Evolutionary conservation across 805 yeast genomes (phyloP).

Genomic region (Schwanniomyces yamadae): DNA sequence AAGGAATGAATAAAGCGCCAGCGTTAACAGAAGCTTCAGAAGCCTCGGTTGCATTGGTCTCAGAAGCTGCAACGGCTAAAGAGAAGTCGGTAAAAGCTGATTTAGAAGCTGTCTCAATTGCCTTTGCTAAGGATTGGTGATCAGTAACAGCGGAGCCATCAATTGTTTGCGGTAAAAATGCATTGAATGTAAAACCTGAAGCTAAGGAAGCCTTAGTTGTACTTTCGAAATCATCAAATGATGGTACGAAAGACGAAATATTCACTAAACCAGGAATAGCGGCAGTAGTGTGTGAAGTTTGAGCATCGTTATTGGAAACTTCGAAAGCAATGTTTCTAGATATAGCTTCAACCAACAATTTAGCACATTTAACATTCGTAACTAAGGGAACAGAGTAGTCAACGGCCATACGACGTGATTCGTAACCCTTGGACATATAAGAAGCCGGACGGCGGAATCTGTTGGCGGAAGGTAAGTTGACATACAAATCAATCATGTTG

Average conservation of each 20-base stretch:
- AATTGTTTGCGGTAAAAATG: constrained; percentile 71
- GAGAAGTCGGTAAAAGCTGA: constrained; percentile 80
- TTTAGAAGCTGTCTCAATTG: constrained; percentile 53
- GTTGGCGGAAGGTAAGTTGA: constrained; percentile 95
- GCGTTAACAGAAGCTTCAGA: constrained; percentile 63
- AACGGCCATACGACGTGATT: constrained; percentile 99
- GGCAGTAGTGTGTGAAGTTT: constrained; percentile 82
- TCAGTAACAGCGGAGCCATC: constrained; percentile 66
- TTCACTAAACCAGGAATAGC: constrained; percentile 86
- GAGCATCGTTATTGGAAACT: constrained; percentile 78
- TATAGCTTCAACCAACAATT: constrained; percentile 91
- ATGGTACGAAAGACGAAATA: constrained; percentile 75
- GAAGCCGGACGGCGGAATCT: constrained; percentile 98
- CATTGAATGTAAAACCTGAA: constrained; percentile 85
- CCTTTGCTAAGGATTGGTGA: constrained; percentile 61
- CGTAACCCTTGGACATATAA: constrained; percentile 95
- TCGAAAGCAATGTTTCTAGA: constrained; percentile 67
- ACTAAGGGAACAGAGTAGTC: constrained; percentile 97
- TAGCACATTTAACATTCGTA: constrained; percentile 96
- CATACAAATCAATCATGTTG: constrained; percentile 92
- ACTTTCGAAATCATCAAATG: constrained; percentile 63
- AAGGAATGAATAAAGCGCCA: constrained; percentile 80
- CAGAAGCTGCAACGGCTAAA: constrained; percentile 80
- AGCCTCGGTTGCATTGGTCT: constrained; percentile 59
- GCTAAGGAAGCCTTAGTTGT: constrained; percentile 70